Evolutionary conservation across 2,329 filamentous ascomycete genomes (phyloP).

Genomic region (Penicillium sp.): DNA sequence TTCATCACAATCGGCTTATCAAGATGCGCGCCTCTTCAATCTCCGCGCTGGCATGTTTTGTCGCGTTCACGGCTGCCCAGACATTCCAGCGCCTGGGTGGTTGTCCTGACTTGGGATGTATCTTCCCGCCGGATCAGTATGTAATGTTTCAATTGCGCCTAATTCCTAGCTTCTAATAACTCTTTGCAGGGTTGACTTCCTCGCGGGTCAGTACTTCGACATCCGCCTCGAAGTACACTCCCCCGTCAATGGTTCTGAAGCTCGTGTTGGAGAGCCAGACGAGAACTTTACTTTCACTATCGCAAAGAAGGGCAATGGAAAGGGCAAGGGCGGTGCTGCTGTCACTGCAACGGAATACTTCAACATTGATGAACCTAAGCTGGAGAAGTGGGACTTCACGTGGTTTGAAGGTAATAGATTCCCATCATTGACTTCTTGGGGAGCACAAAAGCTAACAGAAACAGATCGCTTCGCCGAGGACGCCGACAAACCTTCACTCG

Average conservation of each 20-base stretch:
- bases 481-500: slow-evolving; percentile 65
- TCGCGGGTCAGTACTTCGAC: slow-evolving; percentile 81
- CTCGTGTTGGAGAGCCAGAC: slow-evolving; percentile 65
- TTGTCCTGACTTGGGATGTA: slow-evolving; percentile 57
- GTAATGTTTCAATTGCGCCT: slow-evolving; percentile 15
- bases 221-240: slow-evolving; percentile 80
- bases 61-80: slow-evolving; percentile 44
- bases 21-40: slow-evolving; percentile 31
- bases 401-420: slow-evolving; percentile 67
- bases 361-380: slow-evolving; percentile 64
- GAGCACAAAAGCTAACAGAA: slow-evolving; percentile 10
- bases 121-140: slow-evolving; percentile 60
- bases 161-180: background rate
- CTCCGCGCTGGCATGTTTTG: slow-evolving; percentile 26
- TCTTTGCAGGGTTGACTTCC: slow-evolving; percentile 65
- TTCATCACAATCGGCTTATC: background rate
- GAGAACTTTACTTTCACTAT: slow-evolving; percentile 76
- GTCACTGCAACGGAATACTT: slow-evolving; percentile 66
- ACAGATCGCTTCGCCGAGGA: slow-evolving; percentile 73
- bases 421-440: background rate
- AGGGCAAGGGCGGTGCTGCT: slow-evolving; percentile 21
- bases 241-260: slow-evolving; percentile 77
- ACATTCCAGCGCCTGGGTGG: slow-evolving; percentile 57
- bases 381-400: slow-evolving; percentile 80
- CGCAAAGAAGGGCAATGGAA: slow-evolving; percentile 57